Conservation (phyloP, 352 stramenopile genomes). For the Phytopythium litorale region DNA sequence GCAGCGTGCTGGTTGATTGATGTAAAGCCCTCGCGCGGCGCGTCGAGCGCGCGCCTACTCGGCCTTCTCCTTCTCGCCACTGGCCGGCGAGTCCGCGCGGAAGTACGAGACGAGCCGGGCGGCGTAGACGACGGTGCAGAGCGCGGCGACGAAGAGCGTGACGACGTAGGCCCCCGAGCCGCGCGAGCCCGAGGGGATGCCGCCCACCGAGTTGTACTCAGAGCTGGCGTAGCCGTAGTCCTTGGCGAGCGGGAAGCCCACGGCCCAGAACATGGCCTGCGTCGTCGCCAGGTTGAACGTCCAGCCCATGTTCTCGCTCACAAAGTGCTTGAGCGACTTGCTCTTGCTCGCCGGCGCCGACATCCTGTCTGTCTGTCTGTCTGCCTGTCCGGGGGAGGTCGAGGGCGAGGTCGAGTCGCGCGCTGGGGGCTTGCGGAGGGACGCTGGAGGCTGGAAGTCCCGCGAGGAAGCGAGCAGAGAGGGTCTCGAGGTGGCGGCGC, state of each 20-base stretch:
- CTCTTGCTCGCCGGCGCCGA: slow-evolving; percentile 2
- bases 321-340: slow-evolving; percentile 56
- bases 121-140: slow-evolving; percentile 72
- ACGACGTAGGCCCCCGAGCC: slow-evolving; percentile 78
- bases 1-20: background rate
- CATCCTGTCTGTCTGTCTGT: background rate
- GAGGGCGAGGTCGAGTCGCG: no score
- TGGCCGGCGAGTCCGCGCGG: slow-evolving; percentile 18
- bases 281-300: slow-evolving; percentile 84
- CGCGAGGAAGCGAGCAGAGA: no score
- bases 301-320: slow-evolving; percentile 76
- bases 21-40: background rate
- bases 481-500: no score
- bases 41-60: slow-evolving; percentile 7
- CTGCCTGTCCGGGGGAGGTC: no score
- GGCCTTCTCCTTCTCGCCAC: slow-evolving; percentile 23
- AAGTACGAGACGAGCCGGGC: slow-evolving; percentile 54
- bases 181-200: slow-evolving; percentile 70
- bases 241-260: slow-evolving; percentile 68
- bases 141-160: slow-evolving; percentile 69
- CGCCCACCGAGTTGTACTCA: slow-evolving; percentile 72
- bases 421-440: no score
- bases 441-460: no score
- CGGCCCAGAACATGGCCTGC: slow-evolving; percentile 79
- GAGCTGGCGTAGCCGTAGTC: slow-evolving; percentile 80